Conservation (phyloP, 1,284 basidiomycete species). For the Gastroboletus turbinatus region DNA sequence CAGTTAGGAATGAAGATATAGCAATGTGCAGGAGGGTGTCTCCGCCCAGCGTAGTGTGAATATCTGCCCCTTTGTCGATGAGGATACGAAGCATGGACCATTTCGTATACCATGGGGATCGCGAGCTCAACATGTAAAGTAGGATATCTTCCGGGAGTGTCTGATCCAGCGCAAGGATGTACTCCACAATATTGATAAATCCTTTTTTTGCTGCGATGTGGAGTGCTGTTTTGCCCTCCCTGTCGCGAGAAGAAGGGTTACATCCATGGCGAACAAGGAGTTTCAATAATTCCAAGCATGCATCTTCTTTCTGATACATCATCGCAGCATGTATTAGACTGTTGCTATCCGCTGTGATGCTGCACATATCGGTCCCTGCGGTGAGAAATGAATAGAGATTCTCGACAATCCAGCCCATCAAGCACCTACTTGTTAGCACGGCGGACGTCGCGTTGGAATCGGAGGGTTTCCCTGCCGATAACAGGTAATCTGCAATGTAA, state of each 20-base stretch:
- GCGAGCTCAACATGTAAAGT: background rate
- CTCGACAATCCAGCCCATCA: background rate
- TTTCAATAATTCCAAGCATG: background rate
- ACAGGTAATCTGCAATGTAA: background rate
- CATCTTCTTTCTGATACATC: no score
- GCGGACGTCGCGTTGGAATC: background rate
- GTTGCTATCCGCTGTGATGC: background rate
- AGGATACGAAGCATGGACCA: background rate
- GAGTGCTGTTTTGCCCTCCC: background rate
- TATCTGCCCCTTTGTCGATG: slow-evolving; percentile 1
- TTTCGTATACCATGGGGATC: background rate
- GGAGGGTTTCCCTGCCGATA: background rate
- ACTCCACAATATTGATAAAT: background rate
- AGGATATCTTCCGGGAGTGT: slow-evolving; percentile 5
- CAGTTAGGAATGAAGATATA: background rate
- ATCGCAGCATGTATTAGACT: background rate
- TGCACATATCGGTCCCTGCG: background rate
- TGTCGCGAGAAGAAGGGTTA: background rate
- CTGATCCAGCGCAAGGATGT: background rate
- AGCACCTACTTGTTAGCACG: background rate
- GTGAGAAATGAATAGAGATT: background rate
- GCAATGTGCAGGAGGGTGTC: background rate
- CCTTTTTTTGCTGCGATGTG: slow-evolving; percentile 4
- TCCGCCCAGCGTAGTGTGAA: background rate
- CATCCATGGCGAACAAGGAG: background rate